These are phyloP conservation scores for Debaryomyces coudertii DNA, from an alignment of 1,139 yeast species.

Conservation along the genomic window DNA sequence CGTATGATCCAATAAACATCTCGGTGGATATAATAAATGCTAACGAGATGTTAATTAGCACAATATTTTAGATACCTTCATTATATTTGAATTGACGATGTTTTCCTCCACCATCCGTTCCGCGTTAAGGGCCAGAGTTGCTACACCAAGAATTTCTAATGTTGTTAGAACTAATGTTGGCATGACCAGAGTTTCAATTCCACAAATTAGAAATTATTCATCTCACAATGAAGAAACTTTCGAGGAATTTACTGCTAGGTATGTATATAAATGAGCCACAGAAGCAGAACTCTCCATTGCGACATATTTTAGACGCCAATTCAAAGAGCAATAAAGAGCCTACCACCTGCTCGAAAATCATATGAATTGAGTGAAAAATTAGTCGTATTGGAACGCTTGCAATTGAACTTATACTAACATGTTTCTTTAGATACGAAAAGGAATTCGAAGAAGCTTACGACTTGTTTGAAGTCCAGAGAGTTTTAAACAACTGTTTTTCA, in stretches of 20 bases:
- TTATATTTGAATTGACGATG: conserved; percentile 28
- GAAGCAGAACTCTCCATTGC: not conserved
- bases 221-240: conserved; percentile 87
- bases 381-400: not conserved
- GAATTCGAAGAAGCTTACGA: conserved; percentile 98
- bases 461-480: conserved; percentile 89
- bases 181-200: conserved; percentile 18
- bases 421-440: conserved; percentile 72
- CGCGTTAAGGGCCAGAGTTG: conserved; percentile 50
- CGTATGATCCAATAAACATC: conserved; percentile 20
- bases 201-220: conserved; percentile 65
- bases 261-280: conserved; percentile 24
- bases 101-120: conserved; percentile 56
- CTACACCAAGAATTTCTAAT: conserved; percentile 29
- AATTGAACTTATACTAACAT: conserved; percentile 28
- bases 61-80: not conserved
- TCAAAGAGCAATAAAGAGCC: not conserved
- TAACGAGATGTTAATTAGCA: conserved; percentile 1
- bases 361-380: conserved; percentile 3
- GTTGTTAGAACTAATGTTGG: conserved; percentile 27
- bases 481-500: conserved; percentile 93
- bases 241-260: conserved; percentile 89
- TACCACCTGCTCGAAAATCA: not conserved
- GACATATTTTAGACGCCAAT: conserved; percentile 1
- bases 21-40: conserved; percentile 11